Evolutionary conservation across 2,329 filamentous ascomycete genomes (phyloP), one percentile per base, ranked within the genome.

Genomic region (Aquanectria penicillioides): DNA sequence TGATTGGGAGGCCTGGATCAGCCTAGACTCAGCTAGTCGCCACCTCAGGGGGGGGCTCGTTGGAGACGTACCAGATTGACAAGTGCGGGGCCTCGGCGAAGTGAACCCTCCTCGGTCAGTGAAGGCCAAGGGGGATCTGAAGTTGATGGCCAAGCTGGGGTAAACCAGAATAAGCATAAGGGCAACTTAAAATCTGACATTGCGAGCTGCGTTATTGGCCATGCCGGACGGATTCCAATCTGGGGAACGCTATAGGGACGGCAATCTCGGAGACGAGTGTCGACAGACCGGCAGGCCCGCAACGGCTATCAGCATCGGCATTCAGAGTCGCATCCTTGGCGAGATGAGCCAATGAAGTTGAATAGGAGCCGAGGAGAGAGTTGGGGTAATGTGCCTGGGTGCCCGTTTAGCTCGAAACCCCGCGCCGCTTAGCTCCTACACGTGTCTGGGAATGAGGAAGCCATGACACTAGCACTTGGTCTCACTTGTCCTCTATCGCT

Each of bases 1-100:
- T n/a, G n/a, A n/a, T 23, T 37, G 23, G 13, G 18, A 17, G 22
- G 26, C 33, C 41, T 46, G 20, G 38, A 38, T 43, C 25, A 31
- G 41, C 18, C 40, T 37, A 25, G 22, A 17, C 40, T 31, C 17
- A 29, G 34, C 4, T 11, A 50, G n/a, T 36, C 29, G 6, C 17
- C 34, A 20, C 28, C 22, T 9, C 34, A 13, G 10, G 41, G 26
- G 33, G 26, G 26, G 18, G 29, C 22, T 46, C 41, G 26, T 28
- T 28, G 33, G 41, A 46, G 11, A 46, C n/a, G 33, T 46, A 13
- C 41, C 41, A 46, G 17, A 28, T 12, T 31, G 41, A 33, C 18
- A 29, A 20, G 33, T 26, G 28, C 11, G 41, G 41, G 41, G 28
- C 41, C 41, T 46, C 41, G 41, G 41, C 41, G 26, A 46, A 46